These are phyloP conservation scores for Aeminium ludgeri DNA, from an alignment of 495 filamentous ascomycete genomes.

Conservation along the genomic window DNA sequence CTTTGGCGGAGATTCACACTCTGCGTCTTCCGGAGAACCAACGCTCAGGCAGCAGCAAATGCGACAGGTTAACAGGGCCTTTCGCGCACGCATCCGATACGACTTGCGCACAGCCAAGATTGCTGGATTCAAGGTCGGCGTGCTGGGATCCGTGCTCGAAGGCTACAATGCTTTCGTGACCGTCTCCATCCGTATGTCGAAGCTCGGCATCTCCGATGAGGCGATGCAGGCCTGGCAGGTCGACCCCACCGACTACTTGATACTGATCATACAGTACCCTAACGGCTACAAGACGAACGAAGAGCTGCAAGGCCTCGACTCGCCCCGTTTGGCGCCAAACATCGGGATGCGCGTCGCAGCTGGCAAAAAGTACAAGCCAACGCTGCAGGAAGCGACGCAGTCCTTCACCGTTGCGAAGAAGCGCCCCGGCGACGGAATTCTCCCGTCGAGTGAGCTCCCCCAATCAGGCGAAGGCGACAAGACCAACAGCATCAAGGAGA, in stretches of 20 bases:
- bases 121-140: slow-evolving; percentile 63
- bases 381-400: slow-evolving; percentile 29
- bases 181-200: slow-evolving; percentile 47
- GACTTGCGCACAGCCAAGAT: slow-evolving; percentile 47
- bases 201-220: slow-evolving; percentile 61
- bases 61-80: slow-evolving; percentile 17
- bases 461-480: slow-evolving; percentile 14
- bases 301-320: slow-evolving; percentile 23
- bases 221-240: slow-evolving; percentile 66
- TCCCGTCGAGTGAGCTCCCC: slow-evolving; percentile 4
- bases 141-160: slow-evolving; percentile 34
- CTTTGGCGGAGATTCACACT: no score
- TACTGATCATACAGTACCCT: slow-evolving; percentile 56
- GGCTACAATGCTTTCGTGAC: slow-evolving; percentile 35
- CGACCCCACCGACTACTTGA: slow-evolving; percentile 46
- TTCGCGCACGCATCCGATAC: slow-evolving; percentile 28
- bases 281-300: slow-evolving; percentile 40
- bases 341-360: slow-evolving; percentile 34
- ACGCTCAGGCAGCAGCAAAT: slow-evolving; percentile 1
- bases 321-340: slow-evolving; percentile 5
- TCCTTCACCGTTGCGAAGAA: slow-evolving; percentile 31
- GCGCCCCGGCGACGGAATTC: slow-evolving; percentile 1
- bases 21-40: no score
- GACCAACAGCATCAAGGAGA: slow-evolving; percentile 26
- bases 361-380: slow-evolving; percentile 39